Base-by-base conservation (phyloP, 2,329 filamentous ascomycete genomes). In the Talaromyces piceae region DNA sequence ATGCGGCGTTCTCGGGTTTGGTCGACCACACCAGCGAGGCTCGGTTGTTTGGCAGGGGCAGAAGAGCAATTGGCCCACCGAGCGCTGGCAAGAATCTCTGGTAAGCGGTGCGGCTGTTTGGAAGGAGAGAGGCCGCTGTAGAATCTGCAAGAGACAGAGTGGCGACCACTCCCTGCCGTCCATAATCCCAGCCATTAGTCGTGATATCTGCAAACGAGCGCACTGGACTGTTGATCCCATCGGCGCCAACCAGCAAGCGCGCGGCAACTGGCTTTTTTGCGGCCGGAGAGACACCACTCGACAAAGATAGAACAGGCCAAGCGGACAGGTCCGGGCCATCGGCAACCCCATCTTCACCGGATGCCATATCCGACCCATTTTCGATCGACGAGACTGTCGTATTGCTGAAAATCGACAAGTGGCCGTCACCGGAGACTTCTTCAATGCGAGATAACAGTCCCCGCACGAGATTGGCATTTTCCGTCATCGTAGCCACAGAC, bases 11-110 rank as follows among this genome's bases (percentile, higher is more conserved):
- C 50, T 82, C 77, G 0, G 90, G 86, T 0, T 88, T 93, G 1
- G 91, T 97, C 5, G 90, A 94, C 93, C 93, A 98, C 16, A 98
- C 93, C 4, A 98, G 76, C 0, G 89, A 91, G 4, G 91, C 85
- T 65, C 82, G 80, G 57, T 87, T 86, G 18, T 87, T 87, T 0
- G 93, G 93, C 7, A 98, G 75, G 1, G 93, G 93, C 1, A 98
- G 81, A 72, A 97, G 83, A 16, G 93, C 93, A 47, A 97, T 82
- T 0, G 93, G 93, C 0, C 93, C 93, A 0, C 73, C 72, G 4
- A 75, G 62, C 4, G 88, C 88, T 3, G 93, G 93, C 12, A 98
- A 76, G 73, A 98, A 98, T 50, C 93, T 83, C 71, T 98, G 93
- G 67, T 95, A 98, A 23, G 93, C 93, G 45, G 85, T 89, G 65